These are phyloP conservation scores for Chlorella sp. DNA, from an alignment of 139 green algal genomes.

Conservation along the genomic window DNA sequence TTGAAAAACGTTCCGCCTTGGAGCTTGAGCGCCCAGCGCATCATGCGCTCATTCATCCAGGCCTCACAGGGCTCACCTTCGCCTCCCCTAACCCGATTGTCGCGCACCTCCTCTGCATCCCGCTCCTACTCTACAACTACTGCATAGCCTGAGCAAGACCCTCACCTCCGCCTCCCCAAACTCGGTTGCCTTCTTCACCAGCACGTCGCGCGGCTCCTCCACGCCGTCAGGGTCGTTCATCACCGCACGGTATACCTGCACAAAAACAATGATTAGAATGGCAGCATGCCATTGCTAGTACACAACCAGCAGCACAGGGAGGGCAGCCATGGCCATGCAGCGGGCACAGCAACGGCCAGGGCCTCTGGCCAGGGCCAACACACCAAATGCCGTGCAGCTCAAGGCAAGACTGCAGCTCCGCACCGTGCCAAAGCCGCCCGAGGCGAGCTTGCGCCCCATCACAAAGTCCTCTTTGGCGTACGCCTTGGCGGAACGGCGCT, in stretches of 20 bases:
- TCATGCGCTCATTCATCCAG: slow-evolving; percentile 98
- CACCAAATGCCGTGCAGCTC: too few species aligned
- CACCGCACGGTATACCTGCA: slow-evolving; percentile 72
- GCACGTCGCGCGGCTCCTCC: slow-evolving; percentile 18
- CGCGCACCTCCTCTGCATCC: not conserved
- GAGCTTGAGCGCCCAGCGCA: slow-evolving; percentile 57
- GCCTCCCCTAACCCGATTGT: not conserved
- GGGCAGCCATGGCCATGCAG: too few species aligned
- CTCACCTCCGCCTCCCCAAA: slow-evolving; percentile 91
- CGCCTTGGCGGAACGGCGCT: not conserved
- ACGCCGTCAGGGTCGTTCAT: slow-evolving; percentile 53
- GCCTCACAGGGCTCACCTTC: slow-evolving; percentile 36
- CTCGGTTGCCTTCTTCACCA: slow-evolving; percentile 90
- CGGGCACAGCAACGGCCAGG: too few species aligned
- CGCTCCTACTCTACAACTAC: not conserved
- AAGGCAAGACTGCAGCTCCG: too few species aligned
- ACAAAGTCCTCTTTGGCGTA: slow-evolving; percentile 38
- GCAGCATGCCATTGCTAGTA: too few species aligned
- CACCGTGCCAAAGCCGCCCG: slow-evolving; percentile 91
- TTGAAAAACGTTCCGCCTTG: not conserved
- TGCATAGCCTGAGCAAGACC: not conserved
- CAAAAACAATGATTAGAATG: too few species aligned
- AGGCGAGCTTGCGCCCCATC: slow-evolving; percentile 57
- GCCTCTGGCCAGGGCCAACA: too few species aligned
- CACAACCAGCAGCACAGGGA: too few species aligned